Evolutionary conservation across 371 early-diverging fungal genomes (phyloP).

Genomic region (Syncephalastrum contaminatum): DNA sequence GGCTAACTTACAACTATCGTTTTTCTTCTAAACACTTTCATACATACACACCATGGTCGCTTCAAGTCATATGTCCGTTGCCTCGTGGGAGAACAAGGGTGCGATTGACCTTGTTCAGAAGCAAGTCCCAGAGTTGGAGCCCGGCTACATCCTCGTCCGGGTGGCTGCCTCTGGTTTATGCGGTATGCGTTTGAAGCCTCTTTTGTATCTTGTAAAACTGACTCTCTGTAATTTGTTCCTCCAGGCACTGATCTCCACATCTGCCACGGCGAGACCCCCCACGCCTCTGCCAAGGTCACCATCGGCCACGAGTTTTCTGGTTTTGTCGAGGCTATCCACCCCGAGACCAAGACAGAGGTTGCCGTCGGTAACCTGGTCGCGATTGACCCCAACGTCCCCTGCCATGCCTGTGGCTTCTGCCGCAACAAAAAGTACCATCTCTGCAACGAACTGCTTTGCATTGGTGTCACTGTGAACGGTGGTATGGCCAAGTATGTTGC

Average conservation of each 20-base stretch:
- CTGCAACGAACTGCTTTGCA: constrained; percentile 42
- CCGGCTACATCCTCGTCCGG: constrained; percentile 49
- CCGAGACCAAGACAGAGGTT: constrained; percentile 32
- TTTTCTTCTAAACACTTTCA: no score
- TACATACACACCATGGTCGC: constrained; percentile 8
- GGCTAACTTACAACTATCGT: no score
- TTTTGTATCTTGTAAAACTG: not conserved
- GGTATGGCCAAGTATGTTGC: constrained; percentile 59
- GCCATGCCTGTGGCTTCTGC: constrained; percentile 52
- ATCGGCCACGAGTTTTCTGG: constrained; percentile 62
- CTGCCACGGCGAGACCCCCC: constrained; percentile 58
- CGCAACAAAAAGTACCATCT: constrained; percentile 53
- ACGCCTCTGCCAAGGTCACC: constrained; percentile 46
- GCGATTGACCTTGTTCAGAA: constrained; percentile 42
- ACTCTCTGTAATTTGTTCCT: not conserved
- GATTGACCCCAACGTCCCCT: constrained; percentile 56
- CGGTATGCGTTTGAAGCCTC: constrained; percentile 25
- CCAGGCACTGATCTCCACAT: constrained; percentile 57
- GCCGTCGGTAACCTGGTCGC: constrained; percentile 45
- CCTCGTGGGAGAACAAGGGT: constrained; percentile 54
- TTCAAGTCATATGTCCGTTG: constrained; percentile 35
- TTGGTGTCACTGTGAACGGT: constrained; percentile 54
- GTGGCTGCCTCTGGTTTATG: constrained; percentile 61
- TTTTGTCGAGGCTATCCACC: constrained; percentile 46
- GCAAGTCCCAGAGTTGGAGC: constrained; percentile 30